Conservation (phyloP, 306 rosid species). For the Hylodesmum podocarpum region DNA sequence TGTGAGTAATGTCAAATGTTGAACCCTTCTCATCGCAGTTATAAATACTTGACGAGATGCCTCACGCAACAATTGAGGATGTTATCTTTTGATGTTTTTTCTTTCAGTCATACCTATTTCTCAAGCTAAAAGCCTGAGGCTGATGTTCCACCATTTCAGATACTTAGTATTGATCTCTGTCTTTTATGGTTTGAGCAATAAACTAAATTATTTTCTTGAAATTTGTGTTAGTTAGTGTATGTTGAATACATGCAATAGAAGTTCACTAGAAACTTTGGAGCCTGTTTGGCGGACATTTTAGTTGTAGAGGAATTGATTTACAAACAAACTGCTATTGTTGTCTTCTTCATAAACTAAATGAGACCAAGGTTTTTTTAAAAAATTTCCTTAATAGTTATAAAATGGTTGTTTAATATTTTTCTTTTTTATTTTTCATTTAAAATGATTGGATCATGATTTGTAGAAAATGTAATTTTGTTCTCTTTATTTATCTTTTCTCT, state of each 20-base stretch:
- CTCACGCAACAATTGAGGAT: not conserved
- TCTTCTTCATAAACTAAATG: slow-evolving; percentile 15
- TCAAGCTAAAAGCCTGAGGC: slow-evolving; percentile 5
- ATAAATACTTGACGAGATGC: slow-evolving; percentile 10
- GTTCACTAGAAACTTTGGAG: slow-evolving; percentile 3
- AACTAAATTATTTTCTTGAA: not conserved
- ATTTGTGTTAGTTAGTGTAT: slow-evolving; percentile 13
- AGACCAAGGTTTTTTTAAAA: not conserved
- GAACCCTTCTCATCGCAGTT: slow-evolving; percentile 1
- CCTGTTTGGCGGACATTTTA: not conserved
- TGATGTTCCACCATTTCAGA: slow-evolving; percentile 1
- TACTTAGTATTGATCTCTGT: slow-evolving; percentile 5
- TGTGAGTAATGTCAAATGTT: not conserved
- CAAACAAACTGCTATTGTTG: not conserved
- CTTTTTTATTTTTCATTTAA: not conserved
- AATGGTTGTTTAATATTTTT: not conserved
- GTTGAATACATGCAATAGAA: not conserved
- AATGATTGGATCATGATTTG: not conserved
- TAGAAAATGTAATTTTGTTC: not conserved
- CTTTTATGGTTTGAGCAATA: slow-evolving; percentile 19
- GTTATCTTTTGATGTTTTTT: slow-evolving; percentile 12
- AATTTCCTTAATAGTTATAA: not conserved
- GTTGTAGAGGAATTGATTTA: not conserved
- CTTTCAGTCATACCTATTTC: not conserved
- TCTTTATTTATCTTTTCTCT: not conserved